Percentiles rank a stretch among this genome's conserved stretches.
phyloP scores from a whole-genome alignment of 1,139 yeast species.

The Yamadazyma jaroonii region DNA sequence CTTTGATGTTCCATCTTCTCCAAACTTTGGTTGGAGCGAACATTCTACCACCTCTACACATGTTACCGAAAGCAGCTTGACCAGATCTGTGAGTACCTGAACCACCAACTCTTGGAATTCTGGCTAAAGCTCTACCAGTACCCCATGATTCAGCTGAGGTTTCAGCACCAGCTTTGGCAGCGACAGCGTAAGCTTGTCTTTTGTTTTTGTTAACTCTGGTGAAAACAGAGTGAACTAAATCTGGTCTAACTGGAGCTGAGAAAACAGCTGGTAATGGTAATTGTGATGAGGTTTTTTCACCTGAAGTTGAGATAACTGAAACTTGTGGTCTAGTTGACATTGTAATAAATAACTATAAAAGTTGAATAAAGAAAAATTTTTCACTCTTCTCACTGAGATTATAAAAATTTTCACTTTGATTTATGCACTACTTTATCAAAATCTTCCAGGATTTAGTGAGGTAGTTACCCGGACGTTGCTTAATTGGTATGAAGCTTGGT shows the following conservation, averaged over 20 bases:
- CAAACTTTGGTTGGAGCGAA: slow-evolving; percentile 99
- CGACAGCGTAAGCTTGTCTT: slow-evolving; percentile 99
- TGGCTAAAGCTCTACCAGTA: slow-evolving; percentile 99
- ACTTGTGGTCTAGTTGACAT: slow-evolving; percentile 94
- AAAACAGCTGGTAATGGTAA: slow-evolving; percentile 97
- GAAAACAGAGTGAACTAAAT: slow-evolving; percentile 97
- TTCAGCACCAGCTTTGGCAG: slow-evolving; percentile 99
- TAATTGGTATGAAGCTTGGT: too few relatives aligned
- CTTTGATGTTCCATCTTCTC: slow-evolving; percentile 99
- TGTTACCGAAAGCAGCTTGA: slow-evolving; percentile 99
- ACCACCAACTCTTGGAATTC: slow-evolving; percentile 99
- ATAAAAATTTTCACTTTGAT: slow-evolving; percentile 11
- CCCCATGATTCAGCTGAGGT: slow-evolving; percentile 99
- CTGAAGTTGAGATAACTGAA: slow-evolving; percentile 86
- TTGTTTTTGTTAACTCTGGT: slow-evolving; percentile 99
- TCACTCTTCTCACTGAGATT: slow-evolving; percentile 11
- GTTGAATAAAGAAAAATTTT: slow-evolving; percentile 17
- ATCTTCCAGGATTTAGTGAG: too few relatives aligned
- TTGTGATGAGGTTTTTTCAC: slow-evolving; percentile 81
- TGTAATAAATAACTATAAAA: slow-evolving; percentile 15
- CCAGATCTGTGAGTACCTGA: slow-evolving; percentile 99
- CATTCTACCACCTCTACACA: slow-evolving; percentile 99
- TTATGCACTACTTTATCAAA: slow-evolving; percentile 2
- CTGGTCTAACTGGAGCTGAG: slow-evolving; percentile 99
- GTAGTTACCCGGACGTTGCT: not conserved